Evolutionary conservation across 371 early-diverging fungal genomes (phyloP), one percentile per base, ranked within the genome.

Genomic region (Mortierella sp.): DNA sequence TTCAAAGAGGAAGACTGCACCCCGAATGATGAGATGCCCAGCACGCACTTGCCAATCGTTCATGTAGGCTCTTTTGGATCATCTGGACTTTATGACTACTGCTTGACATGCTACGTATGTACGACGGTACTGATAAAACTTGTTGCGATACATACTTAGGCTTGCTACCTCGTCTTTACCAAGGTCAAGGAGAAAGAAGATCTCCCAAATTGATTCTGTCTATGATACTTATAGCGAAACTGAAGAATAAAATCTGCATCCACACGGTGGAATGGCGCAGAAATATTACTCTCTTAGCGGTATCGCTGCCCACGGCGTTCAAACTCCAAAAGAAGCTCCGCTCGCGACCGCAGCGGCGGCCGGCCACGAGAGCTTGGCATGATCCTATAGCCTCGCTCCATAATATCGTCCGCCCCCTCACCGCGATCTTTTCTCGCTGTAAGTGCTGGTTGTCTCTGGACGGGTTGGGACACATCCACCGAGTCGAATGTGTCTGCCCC

Each of bases 131-230:
- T n/a, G n/a, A n/a, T n/a, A n/a, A 11, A 30, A 37, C 6, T 28
- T 21, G 26, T 44, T 30, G 3, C 50, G 6, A 43, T 9, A 26
- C 39, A 14, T 34, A 15, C 4, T 28, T 67, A 82, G 82, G 82
- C 82, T 6, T 79, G 73, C n/a, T 82, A 82, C 42, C 67, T 82
- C 8, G 78, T 82, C 19, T 82, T 82, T 55, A 82, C 72, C 39
- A 82, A 82, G 52, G 72, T 81, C 34, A 75, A 75, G 43, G 64
- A 73, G 39, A 58, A 51, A 27, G 41, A 54, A 12, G 15, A n/a
- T n/a, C n/a, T n/a, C n/a, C n/a, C n/a, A n/a, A n/a, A n/a, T n/a
- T n/a, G n/a, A n/a, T n/a, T n/a, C n/a, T n/a, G n/a, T n/a, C n/a
- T n/a, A n/a, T n/a, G n/a, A n/a, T n/a, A n/a, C n/a, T n/a, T n/a